These are phyloP conservation scores for Mediolabrus comicus DNA, from an alignment of 108 stramenopile species.

Conservation along the genomic window DNA sequence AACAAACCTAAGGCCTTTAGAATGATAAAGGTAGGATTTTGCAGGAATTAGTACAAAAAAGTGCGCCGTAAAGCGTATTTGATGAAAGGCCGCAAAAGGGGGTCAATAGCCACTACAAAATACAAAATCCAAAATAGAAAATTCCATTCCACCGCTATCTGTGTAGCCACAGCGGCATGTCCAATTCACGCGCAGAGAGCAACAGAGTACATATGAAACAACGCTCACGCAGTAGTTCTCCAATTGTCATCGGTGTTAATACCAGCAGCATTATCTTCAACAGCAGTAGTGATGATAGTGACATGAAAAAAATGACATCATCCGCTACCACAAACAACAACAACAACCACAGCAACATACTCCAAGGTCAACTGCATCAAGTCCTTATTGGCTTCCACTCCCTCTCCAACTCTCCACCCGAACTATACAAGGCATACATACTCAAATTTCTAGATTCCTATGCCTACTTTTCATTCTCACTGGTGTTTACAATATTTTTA, in stretches of 20 bases:
- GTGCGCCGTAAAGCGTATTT: too few species aligned
- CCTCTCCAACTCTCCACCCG: slow-evolving; percentile 49
- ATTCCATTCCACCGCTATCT: too few species aligned
- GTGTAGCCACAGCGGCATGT: too few species aligned
- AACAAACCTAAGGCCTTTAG: too few species aligned
- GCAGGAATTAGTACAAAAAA: too few species aligned
- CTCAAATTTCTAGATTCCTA: slow-evolving; percentile 74
- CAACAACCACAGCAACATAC: background rate
- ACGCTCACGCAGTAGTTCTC: background rate
- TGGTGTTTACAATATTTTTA: slow-evolving; percentile 64
- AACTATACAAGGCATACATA: slow-evolving; percentile 59
- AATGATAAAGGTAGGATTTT: too few species aligned
- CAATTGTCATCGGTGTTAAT: background rate
- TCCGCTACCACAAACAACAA: background rate
- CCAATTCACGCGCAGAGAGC: too few species aligned
- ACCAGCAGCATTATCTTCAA: too few species aligned
- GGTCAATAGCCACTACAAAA: too few species aligned
- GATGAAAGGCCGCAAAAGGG: too few species aligned
- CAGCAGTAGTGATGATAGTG: background rate
- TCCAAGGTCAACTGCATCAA: slow-evolving; percentile 14
- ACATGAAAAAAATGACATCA: background rate
- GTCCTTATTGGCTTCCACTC: slow-evolving; percentile 44
- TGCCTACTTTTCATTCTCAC: slow-evolving; percentile 62
- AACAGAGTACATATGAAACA: background rate
- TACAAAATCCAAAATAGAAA: too few species aligned